Evolutionary conservation across 768 basidiomycete genomes (phyloP).

Genomic region (Tricholoma saponaceum): DNA sequence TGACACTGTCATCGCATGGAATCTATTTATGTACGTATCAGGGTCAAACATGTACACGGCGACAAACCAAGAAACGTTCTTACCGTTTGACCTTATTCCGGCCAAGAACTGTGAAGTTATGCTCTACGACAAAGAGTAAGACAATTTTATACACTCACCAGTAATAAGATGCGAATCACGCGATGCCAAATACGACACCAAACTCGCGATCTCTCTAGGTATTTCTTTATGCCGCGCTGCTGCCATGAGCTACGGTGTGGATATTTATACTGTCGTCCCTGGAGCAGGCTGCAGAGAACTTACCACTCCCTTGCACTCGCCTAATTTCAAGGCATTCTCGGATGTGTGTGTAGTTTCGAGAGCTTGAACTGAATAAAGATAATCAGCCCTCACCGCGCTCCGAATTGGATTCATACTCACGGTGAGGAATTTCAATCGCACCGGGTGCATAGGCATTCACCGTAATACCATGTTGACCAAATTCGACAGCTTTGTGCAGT

Average conservation of each 20-base stretch:
- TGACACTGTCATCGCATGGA: not conserved
- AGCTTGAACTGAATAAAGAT: not conserved
- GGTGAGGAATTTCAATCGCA: conserved; percentile 9
- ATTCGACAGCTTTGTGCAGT: conserved; percentile 15
- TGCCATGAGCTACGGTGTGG: not conserved
- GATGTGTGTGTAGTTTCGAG: not conserved
- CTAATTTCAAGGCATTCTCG: not conserved
- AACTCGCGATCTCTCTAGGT: conserved; percentile 17
- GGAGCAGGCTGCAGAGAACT: too few species aligned
- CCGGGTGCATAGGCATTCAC: conserved; percentile 26
- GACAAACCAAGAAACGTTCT: not conserved
- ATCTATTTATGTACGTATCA: not conserved
- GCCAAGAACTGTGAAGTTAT: not conserved
- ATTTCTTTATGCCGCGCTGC: conserved; percentile 10
- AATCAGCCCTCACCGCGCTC: not conserved
- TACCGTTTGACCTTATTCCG: conserved; percentile 3
- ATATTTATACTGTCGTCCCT: not conserved
- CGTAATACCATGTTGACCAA: conserved; percentile 20
- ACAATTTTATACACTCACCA: conserved; percentile 16
- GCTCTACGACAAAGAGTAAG: not conserved
- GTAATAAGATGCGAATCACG: conserved; percentile 21
- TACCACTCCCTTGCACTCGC: not conserved
- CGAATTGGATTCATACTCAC: not conserved
- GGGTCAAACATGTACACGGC: not conserved
- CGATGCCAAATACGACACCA: conserved; percentile 27